Evolutionary conservation across 179 eudicot genomes (phyloP), one percentile per base, ranked within the genome.

Genomic region (Patellifolia procumbens): DNA sequence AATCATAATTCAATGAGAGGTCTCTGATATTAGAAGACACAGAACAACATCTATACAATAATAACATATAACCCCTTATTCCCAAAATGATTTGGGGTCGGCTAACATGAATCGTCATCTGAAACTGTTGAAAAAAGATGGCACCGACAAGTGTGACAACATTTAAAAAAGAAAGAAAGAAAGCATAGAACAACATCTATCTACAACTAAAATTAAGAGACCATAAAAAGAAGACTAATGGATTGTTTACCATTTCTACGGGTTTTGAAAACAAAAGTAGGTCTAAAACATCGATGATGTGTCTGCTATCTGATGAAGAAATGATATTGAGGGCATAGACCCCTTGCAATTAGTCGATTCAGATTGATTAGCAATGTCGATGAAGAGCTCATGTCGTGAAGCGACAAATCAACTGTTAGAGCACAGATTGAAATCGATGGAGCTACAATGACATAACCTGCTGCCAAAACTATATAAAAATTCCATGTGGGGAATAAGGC

Each of bases 371-470:
- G 84, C 81, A 78, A 81, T 72, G 87, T 85, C 81, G 91, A 83
- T 74, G 90, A 58, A 87, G 88, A 83, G 81, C 81, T 80, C 84
- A 85, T 73, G 79, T 83, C 77, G 75, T 78, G 87, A 76, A 73
- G 83, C 78, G 67, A 75, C 83, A 81, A 76, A 80, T 83, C 89
- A 78, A 80, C 85, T 81, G 82, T 87, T 76, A 84, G 86, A 83
- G 87, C 87, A 78, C 74, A 84, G 80, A 72, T 78, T 76, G 84
- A 76, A 76, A 74, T 86, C 84, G 88, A 80, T 85, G 91, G 78
- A 85, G 91, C 80, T 81, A 88, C 85, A 85, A 78, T 84, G 81
- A 72, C 74, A 79, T 26, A 59, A 87, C 86, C 87, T 87, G 90
- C 89, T 87, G 87, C 89, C 84, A 81, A 83, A 87, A 77, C 85